These are phyloP conservation scores for Silene vulgaris DNA, from an alignment of 179 eudicot genomes.

Conservation along the genomic window DNA sequence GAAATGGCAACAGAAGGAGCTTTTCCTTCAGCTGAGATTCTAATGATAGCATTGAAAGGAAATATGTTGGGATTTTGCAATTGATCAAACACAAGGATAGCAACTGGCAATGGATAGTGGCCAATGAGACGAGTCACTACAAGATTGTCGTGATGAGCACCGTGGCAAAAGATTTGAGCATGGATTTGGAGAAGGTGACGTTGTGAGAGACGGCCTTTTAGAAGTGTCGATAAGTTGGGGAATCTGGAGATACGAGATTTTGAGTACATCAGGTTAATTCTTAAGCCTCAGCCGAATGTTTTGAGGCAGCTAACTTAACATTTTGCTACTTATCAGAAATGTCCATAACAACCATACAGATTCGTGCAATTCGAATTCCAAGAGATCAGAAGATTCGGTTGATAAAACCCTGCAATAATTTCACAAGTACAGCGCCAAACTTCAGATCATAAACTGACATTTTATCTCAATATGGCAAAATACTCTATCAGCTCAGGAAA, in stretches of 20 bases:
- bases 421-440: background rate
- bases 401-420: background rate
- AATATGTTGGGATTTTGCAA: conserved; percentile 51
- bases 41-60: conserved; percentile 76
- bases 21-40: conserved; percentile 54
- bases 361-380: background rate
- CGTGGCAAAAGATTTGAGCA: conserved; percentile 38
- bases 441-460: background rate
- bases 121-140: conserved; percentile 81
- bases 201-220: conserved; percentile 43
- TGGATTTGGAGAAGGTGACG: conserved; percentile 65
- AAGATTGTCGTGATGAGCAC: conserved; percentile 63
- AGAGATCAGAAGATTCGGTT: background rate
- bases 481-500: background rate
- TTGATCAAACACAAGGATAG: conserved; percentile 39
- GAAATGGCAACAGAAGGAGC: conserved; percentile 34
- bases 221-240: conserved; percentile 36
- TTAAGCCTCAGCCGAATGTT: background rate
- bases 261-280: conserved; percentile 19
- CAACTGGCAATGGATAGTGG: conserved; percentile 47
- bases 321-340: background rate
- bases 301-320: background rate
- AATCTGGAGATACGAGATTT: conserved; percentile 15
- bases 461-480: background rate
- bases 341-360: background rate